Base-by-base conservation (phyloP, 306 rosid genomes). In the Casuarina cunninghamiana region DNA sequence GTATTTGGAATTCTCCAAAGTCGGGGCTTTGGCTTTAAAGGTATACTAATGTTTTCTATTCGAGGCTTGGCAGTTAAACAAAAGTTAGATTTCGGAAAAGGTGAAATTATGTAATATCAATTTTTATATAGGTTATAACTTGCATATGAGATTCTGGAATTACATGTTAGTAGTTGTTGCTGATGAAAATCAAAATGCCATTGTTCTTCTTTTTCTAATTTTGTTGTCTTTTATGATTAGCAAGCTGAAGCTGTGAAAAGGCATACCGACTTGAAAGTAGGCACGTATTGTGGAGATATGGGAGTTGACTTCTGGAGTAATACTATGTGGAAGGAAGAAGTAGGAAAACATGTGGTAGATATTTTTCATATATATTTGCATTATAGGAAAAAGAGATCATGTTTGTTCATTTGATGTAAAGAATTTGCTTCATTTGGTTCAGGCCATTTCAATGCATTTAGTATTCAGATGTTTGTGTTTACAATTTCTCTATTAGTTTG, bases 191-290 rank as follows among this genome's bases (percentile, higher is more conserved):
- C 26, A 39, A 10, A 15, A 53, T 71, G 46, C 32, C 71, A 21
- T 5, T 10, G 46, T 62, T 73, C 54, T 55, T 49, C 48, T 7
- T 53, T 44, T 78, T 5, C 49, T 54, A n/a, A 73, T 26, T 51
- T 66, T 32, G 19, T 50, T 21, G 38, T 63, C 81, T 32, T 0
- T 16, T 72, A 73, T 42, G 78, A 26, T 43, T 74, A 94, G 98
- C 98, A 94, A 94, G 96, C 96, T 54, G 80, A 86, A 37, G 93
- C 88, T 13, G 61, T 94, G 79, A 65, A 76, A 82, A 69, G 19
- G 81, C 90, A 91, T 72, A 89, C 96, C 0, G 96, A 94, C 79
- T 78, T 94, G 63, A 85, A 86, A 21, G 90, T 94, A 39, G 97
- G 96, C 45, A 80, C 39, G 77, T 90, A 88, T 68, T 92, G 88